phyloP scores from a whole-genome alignment of 2,329 filamentous ascomycete genomes.

The Setomelanomma holmii region DNA sequence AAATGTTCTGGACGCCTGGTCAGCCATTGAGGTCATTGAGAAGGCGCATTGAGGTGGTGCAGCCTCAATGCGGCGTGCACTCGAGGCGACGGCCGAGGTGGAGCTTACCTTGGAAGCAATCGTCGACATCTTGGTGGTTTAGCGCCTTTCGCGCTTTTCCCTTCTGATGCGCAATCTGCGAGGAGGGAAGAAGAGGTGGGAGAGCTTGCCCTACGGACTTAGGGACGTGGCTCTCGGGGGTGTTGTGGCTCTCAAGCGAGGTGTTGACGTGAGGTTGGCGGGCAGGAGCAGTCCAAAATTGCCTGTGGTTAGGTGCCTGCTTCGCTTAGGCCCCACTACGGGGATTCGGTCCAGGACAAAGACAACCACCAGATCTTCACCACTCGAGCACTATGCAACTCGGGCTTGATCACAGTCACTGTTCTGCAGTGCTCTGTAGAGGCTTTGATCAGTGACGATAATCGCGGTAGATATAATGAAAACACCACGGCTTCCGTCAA shows the following conservation, averaged over 20 bases:
- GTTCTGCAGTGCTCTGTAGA: too few species aligned
- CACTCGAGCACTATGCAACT: neutral
- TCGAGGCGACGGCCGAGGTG: constrained; percentile 12
- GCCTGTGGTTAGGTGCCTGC: constrained; percentile 29
- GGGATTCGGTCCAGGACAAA: constrained; percentile 11
- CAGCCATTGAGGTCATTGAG: constrained; percentile 36
- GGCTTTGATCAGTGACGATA: too few species aligned
- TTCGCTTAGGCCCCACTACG: constrained; percentile 35
- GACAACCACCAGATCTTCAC: constrained; percentile 19
- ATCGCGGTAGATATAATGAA: too few species aligned
- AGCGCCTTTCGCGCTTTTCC: constrained; percentile 55
- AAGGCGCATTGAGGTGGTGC: neutral
- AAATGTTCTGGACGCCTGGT: constrained; percentile 77
- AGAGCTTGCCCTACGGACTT: constrained; percentile 49
- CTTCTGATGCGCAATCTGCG: constrained; percentile 52
- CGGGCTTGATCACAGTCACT: too few species aligned
- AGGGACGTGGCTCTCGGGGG: constrained; percentile 49
- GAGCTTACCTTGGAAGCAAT: constrained; percentile 54
- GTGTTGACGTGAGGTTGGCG: constrained; percentile 39
- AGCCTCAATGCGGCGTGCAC: constrained; percentile 17
- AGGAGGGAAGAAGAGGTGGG: constrained; percentile 33
- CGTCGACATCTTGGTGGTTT: constrained; percentile 50
- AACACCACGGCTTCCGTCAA: too few species aligned
- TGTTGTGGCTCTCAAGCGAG: constrained; percentile 33
- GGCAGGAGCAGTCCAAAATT: constrained; percentile 28